Conservation (phyloP, 768 basidiomycete species). For the Collybiopsis confluens region DNA sequence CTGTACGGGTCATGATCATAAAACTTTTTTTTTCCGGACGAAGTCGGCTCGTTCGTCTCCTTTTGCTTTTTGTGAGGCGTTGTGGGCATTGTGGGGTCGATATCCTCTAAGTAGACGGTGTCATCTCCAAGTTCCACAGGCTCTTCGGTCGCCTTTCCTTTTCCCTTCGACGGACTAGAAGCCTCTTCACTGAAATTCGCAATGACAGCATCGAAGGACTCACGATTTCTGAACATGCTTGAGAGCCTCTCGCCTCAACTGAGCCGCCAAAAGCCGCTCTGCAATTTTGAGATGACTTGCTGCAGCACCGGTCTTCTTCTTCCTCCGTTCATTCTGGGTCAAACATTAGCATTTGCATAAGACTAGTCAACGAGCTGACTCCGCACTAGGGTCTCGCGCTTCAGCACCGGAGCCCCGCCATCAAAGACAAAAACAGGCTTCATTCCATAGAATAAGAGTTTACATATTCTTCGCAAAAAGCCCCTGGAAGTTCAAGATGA, state of each 20-base stretch:
- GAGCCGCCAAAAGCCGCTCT: constrained; percentile 88
- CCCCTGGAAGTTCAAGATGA: constrained; percentile 31
- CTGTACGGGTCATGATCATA: constrained; percentile 87
- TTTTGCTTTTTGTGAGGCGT: constrained; percentile 43
- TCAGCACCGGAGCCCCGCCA: constrained; percentile 89
- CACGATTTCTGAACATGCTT: constrained; percentile 52
- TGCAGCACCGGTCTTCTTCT: constrained; percentile 88
- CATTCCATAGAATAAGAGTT: constrained; percentile 94
- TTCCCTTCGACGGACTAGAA: constrained; percentile 32
- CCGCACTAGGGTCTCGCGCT: constrained; percentile 82
- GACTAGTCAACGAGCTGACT: not conserved
- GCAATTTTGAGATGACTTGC: constrained; percentile 83
- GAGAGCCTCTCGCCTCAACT: constrained; percentile 86
- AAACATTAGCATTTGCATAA: not conserved
- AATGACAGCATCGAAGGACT: constrained; percentile 16
- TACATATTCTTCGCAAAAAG: constrained; percentile 85
- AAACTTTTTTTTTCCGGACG: constrained; percentile 61
- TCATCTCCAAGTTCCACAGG: constrained; percentile 61
- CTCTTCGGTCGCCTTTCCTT: constrained; percentile 40
- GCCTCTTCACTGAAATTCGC: constrained; percentile 11
- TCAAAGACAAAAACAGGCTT: constrained; percentile 99
- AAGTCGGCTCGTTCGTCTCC: constrained; percentile 31
- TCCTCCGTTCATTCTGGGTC: constrained; percentile 75
- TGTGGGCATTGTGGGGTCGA: constrained; percentile 50
- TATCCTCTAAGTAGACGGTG: constrained; percentile 86